Conservation (phyloP, 2,329 filamentous ascomycete species). For the Thielaviopsis populi region DNA sequence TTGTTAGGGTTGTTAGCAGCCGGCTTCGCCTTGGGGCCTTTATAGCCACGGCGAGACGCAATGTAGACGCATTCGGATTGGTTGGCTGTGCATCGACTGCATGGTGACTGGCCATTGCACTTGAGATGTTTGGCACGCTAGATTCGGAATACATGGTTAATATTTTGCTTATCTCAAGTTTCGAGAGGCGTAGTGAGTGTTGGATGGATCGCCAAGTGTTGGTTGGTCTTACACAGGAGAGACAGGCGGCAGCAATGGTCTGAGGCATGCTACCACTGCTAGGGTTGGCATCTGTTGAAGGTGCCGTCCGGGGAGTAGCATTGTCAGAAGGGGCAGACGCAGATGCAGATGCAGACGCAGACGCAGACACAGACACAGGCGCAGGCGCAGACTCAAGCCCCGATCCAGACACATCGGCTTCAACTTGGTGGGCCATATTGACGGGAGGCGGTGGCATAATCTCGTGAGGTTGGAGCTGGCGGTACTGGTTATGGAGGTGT, state of each 20-base stretch:
- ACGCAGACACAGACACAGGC: no score
- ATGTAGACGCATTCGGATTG: constrained; percentile 54
- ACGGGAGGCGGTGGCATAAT: constrained; percentile 1
- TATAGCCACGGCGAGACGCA: constrained; percentile 60
- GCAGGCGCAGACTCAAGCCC: no score
- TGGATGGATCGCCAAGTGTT: neutral
- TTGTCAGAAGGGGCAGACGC: neutral
- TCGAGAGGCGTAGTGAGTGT: neutral
- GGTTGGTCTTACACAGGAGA: constrained; percentile 39
- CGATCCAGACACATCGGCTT: neutral
- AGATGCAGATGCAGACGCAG: no score
- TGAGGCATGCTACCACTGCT: neutral
- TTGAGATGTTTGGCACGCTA: constrained; percentile 56
- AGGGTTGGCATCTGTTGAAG: neutral
- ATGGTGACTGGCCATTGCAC: constrained; percentile 57
- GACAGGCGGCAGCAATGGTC: constrained; percentile 36
- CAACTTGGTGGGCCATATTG: neutral
- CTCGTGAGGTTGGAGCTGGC: neutral
- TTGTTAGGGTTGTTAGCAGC: constrained; percentile 28
- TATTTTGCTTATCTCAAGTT: neutral
- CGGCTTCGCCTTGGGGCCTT: constrained; percentile 42
- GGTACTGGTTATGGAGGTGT: neutral
- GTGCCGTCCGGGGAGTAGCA: neutral
- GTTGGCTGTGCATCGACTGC: constrained; percentile 47
- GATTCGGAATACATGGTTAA: neutral